These are phyloP conservation scores for Lecanicillium sp. DNA, from an alignment of 2,329 filamentous ascomycete genomes.

Conservation along the genomic window DNA sequence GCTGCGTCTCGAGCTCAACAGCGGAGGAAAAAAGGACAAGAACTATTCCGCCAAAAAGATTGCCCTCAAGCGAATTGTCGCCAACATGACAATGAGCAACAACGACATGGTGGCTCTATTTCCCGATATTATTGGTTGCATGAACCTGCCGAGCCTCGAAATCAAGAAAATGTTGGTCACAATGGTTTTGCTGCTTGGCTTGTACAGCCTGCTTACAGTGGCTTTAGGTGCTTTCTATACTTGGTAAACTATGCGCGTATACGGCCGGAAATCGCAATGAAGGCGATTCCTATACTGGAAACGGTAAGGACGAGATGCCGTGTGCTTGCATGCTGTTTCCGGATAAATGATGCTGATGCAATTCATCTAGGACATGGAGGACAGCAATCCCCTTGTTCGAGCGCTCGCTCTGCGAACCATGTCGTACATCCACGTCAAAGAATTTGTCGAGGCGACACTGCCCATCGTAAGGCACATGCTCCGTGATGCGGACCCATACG, in stretches of 20 bases:
- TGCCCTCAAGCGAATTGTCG: constrained; percentile 97
- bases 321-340: no score
- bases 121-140: constrained; percentile 89
- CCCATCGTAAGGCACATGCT: constrained; percentile 76
- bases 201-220: constrained; percentile 8
- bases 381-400: constrained; percentile 83
- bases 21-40: constrained; percentile 96
- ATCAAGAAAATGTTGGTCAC: constrained; percentile 94
- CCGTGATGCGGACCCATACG: constrained; percentile 84
- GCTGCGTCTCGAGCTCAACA: constrained; percentile 87
- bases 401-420: constrained; percentile 90
- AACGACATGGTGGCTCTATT: constrained; percentile 99
- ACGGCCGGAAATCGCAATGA: constrained; percentile 88
- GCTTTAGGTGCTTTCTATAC: constrained; percentile 87
- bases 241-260: constrained; percentile 93
- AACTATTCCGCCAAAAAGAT: constrained; percentile 94
- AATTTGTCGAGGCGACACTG: constrained; percentile 89
- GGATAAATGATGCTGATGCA: constrained; percentile 12
- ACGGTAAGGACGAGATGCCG: constrained; percentile 44
- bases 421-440: constrained; percentile 92
- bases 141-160: constrained; percentile 88
- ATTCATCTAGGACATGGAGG: constrained; percentile 73
- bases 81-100: constrained; percentile 99
- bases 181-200: background rate
- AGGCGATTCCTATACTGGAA: constrained; percentile 81